Base-by-base conservation (phyloP, 345 rosid genomes). In the Populus davidiana region DNA sequence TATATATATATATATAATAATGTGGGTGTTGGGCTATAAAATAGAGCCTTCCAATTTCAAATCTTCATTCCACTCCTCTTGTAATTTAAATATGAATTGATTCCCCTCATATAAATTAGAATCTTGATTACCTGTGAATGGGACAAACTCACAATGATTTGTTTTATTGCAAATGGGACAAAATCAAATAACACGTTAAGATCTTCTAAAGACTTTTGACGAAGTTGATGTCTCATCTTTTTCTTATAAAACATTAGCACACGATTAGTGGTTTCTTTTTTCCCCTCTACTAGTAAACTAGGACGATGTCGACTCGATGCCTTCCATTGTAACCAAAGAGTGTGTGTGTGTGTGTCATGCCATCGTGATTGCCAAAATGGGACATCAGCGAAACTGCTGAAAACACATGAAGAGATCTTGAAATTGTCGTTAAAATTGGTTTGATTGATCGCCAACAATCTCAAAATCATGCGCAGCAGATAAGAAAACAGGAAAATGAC, bases 371-470 rank as follows among this genome's bases (percentile, higher is more conserved):
- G 6, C 59, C 23, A 52, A 52, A 52, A 18, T 17, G n/a, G 10
- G 8, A 6, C 59, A 20, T 20, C 23, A 20, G 23, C 23, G 7
- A 21, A 52, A 52, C 23, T 52, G 59, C 23, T 52, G 59, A 20
- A 20, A 54, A 21, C 61, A 54, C 23, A 56, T n/a, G 56, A n/a
- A 56, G 23, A 5, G 27, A 3, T 56, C 27, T 77, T 13, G 74
- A 49, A 17, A 41, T 56, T 59, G 43, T 35, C 74, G 50, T 29
- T 59, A 7, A 17, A 27, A 29, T 16, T 77, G 13, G 68, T 69
- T 59, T 69, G 74, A 69, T 69, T 59, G 41, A 41, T 41, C 69
- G 74, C 66, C 38, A 70, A 67, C 54, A 18, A 66, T 25, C 44
- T 39, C n/a, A 39, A 41, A 61, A 25, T 13, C n/a, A 23, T 1